These are phyloP conservation scores for Leccinellum rugosiceps DNA, from an alignment of 768 basidiomycete species.

Conservation along the genomic window DNA sequence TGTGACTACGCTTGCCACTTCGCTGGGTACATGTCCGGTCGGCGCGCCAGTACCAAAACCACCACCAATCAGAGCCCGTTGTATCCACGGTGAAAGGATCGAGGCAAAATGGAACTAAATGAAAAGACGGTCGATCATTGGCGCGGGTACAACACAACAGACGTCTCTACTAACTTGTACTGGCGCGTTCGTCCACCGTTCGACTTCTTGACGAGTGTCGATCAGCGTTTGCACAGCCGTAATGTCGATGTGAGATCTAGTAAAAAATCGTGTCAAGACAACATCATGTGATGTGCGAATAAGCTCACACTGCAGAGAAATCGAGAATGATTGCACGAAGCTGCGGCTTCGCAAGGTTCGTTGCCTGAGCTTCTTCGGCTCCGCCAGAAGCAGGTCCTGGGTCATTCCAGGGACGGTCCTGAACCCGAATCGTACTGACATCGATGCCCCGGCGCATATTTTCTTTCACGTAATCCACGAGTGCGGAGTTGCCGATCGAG, in stretches of 20 bases:
- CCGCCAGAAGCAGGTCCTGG: slow-evolving; percentile 62
- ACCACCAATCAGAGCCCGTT: slow-evolving; percentile 82
- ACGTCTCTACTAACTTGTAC: slow-evolving; percentile 52
- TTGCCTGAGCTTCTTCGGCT: slow-evolving; percentile 43
- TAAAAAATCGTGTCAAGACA: not conserved
- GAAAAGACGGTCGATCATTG: not conserved
- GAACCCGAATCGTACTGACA: slow-evolving; percentile 54
- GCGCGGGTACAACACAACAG: not conserved
- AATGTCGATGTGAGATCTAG: slow-evolving; percentile 83
- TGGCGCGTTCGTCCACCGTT: slow-evolving; percentile 76
- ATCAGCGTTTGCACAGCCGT: slow-evolving; percentile 90
- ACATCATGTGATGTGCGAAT: not conserved
- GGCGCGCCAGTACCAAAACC: slow-evolving; percentile 80
- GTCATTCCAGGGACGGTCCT: slow-evolving; percentile 94
- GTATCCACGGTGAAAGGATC: slow-evolving; percentile 90
- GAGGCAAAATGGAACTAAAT: slow-evolving; percentile 90
- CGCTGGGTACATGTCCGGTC: slow-evolving; percentile 39
- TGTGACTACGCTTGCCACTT: slow-evolving; percentile 81
- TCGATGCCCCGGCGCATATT: slow-evolving; percentile 77
- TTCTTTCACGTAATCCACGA: slow-evolving; percentile 80
- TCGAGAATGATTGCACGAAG: slow-evolving; percentile 90
- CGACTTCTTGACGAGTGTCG: slow-evolving; percentile 84
- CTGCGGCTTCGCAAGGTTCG: slow-evolving; percentile 55
- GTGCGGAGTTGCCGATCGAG: slow-evolving; percentile 59
- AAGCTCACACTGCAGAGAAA: slow-evolving; percentile 69